Evolutionary conservation across 306 rosid species (phyloP).

Genomic region (Potentilla sterilis): DNA sequence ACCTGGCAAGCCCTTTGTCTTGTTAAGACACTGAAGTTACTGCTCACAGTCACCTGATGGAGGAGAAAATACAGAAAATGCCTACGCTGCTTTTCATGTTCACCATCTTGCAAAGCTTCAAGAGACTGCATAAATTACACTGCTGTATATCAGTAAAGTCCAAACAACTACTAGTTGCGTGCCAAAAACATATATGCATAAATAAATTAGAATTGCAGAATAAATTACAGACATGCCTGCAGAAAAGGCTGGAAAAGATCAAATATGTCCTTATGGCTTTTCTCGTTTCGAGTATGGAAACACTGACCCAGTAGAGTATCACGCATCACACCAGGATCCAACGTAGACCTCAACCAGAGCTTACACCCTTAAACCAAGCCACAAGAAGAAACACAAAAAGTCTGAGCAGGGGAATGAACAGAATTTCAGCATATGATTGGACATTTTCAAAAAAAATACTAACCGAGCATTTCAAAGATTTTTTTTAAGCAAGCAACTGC

Average conservation of each 20-base stretch:
- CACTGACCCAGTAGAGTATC: constrained; percentile 96
- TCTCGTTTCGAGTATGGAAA: constrained; percentile 89
- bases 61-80: constrained; percentile 94
- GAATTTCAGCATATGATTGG: constrained; percentile 13
- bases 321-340: constrained; percentile 91
- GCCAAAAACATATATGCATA: background rate
- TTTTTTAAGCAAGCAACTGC: constrained; percentile 87
- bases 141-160: constrained; percentile 25
- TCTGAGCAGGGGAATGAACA: constrained; percentile 24
- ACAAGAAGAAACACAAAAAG: constrained; percentile 25
- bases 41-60: constrained; percentile 93
- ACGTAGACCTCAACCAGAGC: constrained; percentile 94
- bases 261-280: constrained; percentile 92
- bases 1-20: constrained; percentile 93
- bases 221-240: constrained; percentile 60
- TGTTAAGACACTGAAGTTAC: constrained; percentile 82
- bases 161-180: constrained; percentile 1
- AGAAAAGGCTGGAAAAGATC: constrained; percentile 91
- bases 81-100: constrained; percentile 92
- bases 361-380: constrained; percentile 70
- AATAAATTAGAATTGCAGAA: constrained; percentile 26
- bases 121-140: constrained; percentile 67
- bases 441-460: constrained; percentile 23
- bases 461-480: constrained; percentile 93
- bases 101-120: constrained; percentile 97